These are phyloP conservation scores for Mercurialis annua DNA, from an alignment of 345 rosid species.

Conservation along the genomic window DNA sequence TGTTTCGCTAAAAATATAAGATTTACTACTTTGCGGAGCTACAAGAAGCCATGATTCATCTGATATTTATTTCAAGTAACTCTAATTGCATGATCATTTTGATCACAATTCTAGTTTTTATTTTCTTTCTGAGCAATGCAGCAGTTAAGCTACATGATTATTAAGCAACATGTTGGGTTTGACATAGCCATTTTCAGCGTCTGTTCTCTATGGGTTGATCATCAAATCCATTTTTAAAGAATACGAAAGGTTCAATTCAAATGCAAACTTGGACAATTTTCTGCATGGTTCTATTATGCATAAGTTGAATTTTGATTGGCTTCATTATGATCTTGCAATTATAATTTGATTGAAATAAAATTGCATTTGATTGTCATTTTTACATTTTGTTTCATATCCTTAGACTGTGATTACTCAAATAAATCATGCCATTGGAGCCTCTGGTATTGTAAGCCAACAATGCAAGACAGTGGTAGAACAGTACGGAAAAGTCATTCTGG, in stretches of 20 bases:
- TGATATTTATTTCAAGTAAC: neutral
- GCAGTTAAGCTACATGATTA: no score
- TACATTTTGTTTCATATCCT: slow-evolving; percentile 3
- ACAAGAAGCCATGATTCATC: neutral
- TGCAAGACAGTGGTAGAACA: slow-evolving; percentile 28
- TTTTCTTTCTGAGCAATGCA: neutral
- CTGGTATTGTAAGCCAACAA: slow-evolving; percentile 32
- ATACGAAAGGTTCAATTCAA: neutral
- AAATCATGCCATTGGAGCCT: slow-evolving; percentile 34
- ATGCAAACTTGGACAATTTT: neutral
- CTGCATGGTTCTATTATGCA: neutral
- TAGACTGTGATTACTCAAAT: slow-evolving; percentile 33
- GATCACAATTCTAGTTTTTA: neutral
- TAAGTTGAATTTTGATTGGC: neutral
- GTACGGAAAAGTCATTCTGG: slow-evolving; percentile 30
- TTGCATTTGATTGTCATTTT: neutral
- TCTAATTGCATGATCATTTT: neutral
- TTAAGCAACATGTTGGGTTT: neutral
- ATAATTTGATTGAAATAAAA: neutral
- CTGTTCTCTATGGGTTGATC: neutral
- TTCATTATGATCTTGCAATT: slow-evolving; percentile 4
- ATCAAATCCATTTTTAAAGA: neutral
- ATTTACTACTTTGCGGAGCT: neutral
- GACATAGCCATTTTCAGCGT: no score
- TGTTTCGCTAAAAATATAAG: neutral